A percentile compares a stretch with the other conserved stretches of the same genome.
phyloP scores from a whole-genome alignment of 2,329 filamentous ascomycete species.

The Clonostachys byssicola region DNA sequence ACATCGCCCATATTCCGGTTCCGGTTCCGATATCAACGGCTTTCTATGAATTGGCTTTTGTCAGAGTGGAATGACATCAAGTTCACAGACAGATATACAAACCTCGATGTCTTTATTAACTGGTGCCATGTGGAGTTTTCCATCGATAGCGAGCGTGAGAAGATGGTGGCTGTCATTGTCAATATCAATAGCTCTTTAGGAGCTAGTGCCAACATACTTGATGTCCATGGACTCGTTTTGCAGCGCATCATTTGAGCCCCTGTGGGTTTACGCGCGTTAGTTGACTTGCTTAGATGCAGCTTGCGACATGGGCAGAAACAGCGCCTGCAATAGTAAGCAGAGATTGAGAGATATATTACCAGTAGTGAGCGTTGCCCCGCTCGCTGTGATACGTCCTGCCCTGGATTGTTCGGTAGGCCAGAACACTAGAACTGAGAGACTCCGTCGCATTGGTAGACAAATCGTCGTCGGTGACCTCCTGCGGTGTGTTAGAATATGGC shows the following conservation, averaged over 20 bases:
- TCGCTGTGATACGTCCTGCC: constrained; percentile 22
- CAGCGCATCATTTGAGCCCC: constrained; percentile 13
- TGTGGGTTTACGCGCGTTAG: too few species aligned
- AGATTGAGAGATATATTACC: constrained; percentile 2
- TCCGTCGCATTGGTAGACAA: constrained; percentile 8
- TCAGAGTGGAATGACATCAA: neutral
- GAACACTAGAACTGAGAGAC: constrained; percentile 18
- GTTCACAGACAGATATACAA: neutral
- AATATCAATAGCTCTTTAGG: neutral
- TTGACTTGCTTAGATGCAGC: too few species aligned
- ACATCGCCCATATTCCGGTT: constrained; percentile 6
- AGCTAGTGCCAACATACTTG: neutral
- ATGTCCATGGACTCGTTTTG: constrained; percentile 11
- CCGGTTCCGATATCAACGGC: constrained; percentile 10
- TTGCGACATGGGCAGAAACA: too few species aligned
- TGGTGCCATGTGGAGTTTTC: constrained; percentile 5
- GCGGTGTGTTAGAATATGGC: too few species aligned
- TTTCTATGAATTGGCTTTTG: constrained; percentile 4
- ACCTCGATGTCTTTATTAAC: constrained; percentile 3
- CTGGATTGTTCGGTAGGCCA: constrained; percentile 18
- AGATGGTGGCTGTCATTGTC: constrained; percentile 4
- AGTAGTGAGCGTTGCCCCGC: constrained; percentile 2
- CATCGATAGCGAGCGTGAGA: constrained; percentile 3
- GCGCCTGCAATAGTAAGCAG: too few species aligned
- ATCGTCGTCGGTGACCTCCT: too few species aligned